phyloP scores from a whole-genome alignment of 495 filamentous ascomycete genomes.

The Letharia lupina region DNA sequence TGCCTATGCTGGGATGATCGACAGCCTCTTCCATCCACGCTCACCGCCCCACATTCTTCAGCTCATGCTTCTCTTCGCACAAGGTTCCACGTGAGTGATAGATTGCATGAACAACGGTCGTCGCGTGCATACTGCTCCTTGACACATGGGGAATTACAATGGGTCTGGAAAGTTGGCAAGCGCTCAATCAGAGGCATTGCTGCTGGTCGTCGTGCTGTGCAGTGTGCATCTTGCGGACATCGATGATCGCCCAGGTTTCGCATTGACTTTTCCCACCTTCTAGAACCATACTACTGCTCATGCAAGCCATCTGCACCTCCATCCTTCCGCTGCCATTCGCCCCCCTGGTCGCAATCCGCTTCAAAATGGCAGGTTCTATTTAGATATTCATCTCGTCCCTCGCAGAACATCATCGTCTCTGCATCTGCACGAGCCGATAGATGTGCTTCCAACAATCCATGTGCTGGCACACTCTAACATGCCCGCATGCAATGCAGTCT shows the following conservation, averaged over 20 bases:
- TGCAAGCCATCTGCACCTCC: constrained; percentile 5
- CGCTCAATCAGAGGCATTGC: not conserved
- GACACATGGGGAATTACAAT: not conserved
- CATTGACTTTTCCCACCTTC: constrained; percentile 10
- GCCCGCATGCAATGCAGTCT: not conserved
- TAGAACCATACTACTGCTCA: not conserved
- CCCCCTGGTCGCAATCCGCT: constrained; percentile 4
- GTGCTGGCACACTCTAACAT: constrained; percentile 7
- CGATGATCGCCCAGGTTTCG: not conserved
- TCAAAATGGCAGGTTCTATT: constrained; percentile 7
- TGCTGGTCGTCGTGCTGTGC: not conserved
- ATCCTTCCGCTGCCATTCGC: constrained; percentile 10
- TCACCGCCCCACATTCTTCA: not conserved
- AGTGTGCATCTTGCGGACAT: not conserved
- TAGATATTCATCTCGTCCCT: not conserved
- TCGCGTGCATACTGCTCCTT: not conserved
- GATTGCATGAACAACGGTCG: not conserved
- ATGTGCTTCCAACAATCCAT: not conserved
- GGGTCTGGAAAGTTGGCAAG: not conserved
- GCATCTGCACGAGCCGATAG: not conserved
- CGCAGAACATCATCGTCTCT: not conserved
- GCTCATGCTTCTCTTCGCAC: not conserved
- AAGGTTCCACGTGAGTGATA: not conserved
- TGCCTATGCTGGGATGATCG: not conserved
- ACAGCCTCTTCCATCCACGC: not conserved